Conservation (phyloP, 2,329 filamentous ascomycete species). For the Neofusicoccum cordaticola region DNA sequence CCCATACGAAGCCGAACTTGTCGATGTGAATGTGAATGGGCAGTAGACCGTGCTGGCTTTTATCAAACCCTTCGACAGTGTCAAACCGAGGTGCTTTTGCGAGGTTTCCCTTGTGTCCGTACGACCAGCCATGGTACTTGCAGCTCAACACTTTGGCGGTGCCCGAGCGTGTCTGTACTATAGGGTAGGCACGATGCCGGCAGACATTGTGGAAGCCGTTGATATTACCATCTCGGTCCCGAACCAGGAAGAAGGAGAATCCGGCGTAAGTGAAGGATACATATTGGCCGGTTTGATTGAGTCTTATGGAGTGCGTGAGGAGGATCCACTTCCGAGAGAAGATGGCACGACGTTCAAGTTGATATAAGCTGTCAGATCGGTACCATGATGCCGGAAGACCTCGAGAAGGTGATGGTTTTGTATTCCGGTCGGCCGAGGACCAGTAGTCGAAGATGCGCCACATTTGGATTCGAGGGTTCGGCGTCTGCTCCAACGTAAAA, state of each 20-base stretch:
- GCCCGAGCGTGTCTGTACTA: constrained; percentile 28
- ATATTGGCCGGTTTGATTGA: constrained; percentile 56
- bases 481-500: background rate
- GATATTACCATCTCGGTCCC: background rate
- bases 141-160: constrained; percentile 37
- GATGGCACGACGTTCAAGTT: constrained; percentile 56
- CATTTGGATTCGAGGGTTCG: background rate
- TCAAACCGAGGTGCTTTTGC: constrained; percentile 44
- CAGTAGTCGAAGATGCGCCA: background rate
- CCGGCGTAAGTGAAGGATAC: constrained; percentile 55
- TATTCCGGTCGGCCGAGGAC: background rate
- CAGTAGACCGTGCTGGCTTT: constrained; percentile 34
- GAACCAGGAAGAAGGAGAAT: constrained; percentile 40
- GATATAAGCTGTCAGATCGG: constrained; percentile 52
- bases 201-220: constrained; percentile 43
- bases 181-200: constrained; percentile 40
- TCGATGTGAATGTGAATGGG: constrained; percentile 35
- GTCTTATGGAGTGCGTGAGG: constrained; percentile 52
- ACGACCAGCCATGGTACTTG: constrained; percentile 46
- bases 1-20: constrained; percentile 34
- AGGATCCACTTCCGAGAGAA: constrained; percentile 59
- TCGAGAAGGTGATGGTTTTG: constrained; percentile 31
- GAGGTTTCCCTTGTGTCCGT: constrained; percentile 37
- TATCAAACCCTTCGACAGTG: constrained; percentile 39
- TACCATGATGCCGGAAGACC: constrained; percentile 55